Conservation (phyloP, 805 yeast genomes). For the Candida sithepensis region DNA sequence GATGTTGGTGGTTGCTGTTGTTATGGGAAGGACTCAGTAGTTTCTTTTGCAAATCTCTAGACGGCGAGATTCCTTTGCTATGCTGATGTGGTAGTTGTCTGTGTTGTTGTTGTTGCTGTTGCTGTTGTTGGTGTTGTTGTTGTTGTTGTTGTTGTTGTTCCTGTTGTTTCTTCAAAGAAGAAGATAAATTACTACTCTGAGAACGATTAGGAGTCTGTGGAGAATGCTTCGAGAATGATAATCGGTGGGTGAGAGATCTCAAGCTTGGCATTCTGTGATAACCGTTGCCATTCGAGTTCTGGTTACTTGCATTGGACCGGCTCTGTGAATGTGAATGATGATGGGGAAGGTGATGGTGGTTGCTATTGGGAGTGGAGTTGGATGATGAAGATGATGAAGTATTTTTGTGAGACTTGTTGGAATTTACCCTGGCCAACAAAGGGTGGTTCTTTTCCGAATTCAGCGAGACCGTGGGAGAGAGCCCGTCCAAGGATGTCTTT, state of each 20-base stretch:
- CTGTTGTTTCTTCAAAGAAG: constrained; percentile 16
- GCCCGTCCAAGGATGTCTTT: not conserved
- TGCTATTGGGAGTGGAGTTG: not conserved
- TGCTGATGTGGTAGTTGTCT: constrained; percentile 5
- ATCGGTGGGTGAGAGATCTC: constrained; percentile 23
- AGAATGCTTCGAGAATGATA: constrained; percentile 27
- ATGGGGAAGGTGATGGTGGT: not conserved
- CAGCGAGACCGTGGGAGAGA: not conserved
- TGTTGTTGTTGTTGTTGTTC: constrained; percentile 6
- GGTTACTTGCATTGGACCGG: not conserved
- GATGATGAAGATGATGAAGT: not conserved
- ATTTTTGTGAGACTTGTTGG: not conserved
- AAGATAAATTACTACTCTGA: constrained; percentile 20
- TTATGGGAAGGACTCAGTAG: no score
- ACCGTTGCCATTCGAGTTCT: constrained; percentile 2
- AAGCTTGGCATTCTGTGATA: constrained; percentile 13
- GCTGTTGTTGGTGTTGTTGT: constrained; percentile 5
- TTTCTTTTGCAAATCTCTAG: not conserved
- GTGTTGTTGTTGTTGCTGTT: constrained; percentile 5
- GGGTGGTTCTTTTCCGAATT: not conserved
- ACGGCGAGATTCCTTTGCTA: not conserved
- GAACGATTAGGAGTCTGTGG: constrained; percentile 9
- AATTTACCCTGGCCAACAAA: not conserved
- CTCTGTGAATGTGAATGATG: not conserved
- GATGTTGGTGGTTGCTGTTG: not conserved